phyloP scores from a whole-genome alignment of 2,329 filamentous ascomycete species.

The Fusarium praegraminearum region DNA sequence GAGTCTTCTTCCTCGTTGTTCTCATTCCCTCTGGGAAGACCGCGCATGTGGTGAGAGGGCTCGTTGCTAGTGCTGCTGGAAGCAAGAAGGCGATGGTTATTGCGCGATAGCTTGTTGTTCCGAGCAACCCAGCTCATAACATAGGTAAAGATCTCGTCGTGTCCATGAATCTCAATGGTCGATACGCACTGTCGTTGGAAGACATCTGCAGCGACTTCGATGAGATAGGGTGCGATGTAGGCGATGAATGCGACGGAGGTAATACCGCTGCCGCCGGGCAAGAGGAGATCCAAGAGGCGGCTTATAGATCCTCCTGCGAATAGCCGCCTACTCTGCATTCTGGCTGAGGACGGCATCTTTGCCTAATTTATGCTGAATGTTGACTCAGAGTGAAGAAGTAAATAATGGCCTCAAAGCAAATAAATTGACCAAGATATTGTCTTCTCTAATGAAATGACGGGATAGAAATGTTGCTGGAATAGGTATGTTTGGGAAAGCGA shows the following conservation, averaged over 20 bases:
- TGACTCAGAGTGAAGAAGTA: not conserved
- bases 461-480: not conserved
- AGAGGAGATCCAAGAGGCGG: slow-evolving; percentile 6
- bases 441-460: not conserved
- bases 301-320: not conserved
- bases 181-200: slow-evolving; percentile 24
- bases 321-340: not conserved
- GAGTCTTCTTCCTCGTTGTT: not conserved
- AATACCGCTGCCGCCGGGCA: not conserved
- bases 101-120: slow-evolving; percentile 22
- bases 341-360: not conserved
- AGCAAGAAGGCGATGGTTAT: slow-evolving; percentile 28
- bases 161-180: slow-evolving; percentile 21
- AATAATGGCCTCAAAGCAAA: no score
- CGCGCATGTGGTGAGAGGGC: not conserved
- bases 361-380: not conserved
- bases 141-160: slow-evolving; percentile 31
- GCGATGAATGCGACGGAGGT: not conserved
- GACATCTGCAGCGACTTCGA: not conserved
- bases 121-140: slow-evolving; percentile 33
- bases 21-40: not conserved
- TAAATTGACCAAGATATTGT: not conserved
- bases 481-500: not conserved
- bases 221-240: slow-evolving; percentile 13
- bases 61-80: slow-evolving; percentile 14